Evolutionary conservation across 768 basidiomycete species (phyloP).

Genomic region (Gelatoporia subvermispora): DNA sequence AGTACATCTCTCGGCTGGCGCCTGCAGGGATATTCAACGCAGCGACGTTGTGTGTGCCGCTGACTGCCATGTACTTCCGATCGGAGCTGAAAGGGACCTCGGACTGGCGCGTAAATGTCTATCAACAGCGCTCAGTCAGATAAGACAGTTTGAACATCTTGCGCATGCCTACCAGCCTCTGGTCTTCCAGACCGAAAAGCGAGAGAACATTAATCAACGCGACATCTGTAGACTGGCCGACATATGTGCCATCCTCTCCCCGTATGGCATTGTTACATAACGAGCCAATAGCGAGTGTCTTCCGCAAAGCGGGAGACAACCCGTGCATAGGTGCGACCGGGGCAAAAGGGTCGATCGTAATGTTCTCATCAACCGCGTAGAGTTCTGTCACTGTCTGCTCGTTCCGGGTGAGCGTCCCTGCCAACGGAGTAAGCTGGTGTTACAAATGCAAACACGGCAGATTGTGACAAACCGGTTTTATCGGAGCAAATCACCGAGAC

Average conservation of each 20-base stretch:
- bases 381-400: conserved; percentile 91
- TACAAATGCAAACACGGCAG: neutral
- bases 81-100: conserved; percentile 94
- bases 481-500: conserved; percentile 98
- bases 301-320: conserved; percentile 63
- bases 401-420: conserved; percentile 90
- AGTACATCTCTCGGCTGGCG: conserved; percentile 67
- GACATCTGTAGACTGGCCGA: conserved; percentile 92
- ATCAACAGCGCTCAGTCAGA: neutral
- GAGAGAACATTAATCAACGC: conserved; percentile 80
- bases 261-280: conserved; percentile 83
- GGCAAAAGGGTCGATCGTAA: conserved; percentile 56
- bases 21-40: conserved; percentile 19
- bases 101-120: conserved; percentile 67
- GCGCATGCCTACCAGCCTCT: conserved; percentile 53
- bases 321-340: conserved; percentile 29
- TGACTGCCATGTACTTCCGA: conserved; percentile 89
- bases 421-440: neutral
- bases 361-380: conserved; percentile 80
- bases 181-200: conserved; percentile 62
- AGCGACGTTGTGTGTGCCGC: conserved; percentile 56
- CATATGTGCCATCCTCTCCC: conserved; percentile 66
- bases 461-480: conserved; percentile 71
- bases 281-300: conserved; percentile 76
- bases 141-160: neutral